These are phyloP conservation scores for Phallus indusiatus DNA, from an alignment of 768 basidiomycete species.

Conservation along the genomic window DNA sequence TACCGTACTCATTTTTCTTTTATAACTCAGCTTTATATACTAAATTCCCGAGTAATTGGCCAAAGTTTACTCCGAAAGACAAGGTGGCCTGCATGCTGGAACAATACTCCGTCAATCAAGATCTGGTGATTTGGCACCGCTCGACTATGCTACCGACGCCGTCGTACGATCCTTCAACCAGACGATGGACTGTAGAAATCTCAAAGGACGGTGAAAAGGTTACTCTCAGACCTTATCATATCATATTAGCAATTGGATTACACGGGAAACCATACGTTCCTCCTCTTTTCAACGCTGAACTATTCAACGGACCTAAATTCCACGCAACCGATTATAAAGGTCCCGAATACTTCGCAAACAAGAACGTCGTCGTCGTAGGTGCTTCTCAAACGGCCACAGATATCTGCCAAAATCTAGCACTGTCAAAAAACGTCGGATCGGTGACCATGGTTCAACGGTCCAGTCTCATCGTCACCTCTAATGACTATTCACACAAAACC, in stretches of 20 bases:
- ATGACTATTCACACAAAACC: background rate
- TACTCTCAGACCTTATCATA: slow-evolving; percentile 28
- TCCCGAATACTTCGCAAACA: slow-evolving; percentile 9
- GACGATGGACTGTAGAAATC: slow-evolving; percentile 28
- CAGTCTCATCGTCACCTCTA: background rate
- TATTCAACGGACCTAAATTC: slow-evolving; percentile 24
- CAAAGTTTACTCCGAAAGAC: slow-evolving; percentile 30
- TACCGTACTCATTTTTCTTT: background rate
- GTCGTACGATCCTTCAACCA: slow-evolving; percentile 22
- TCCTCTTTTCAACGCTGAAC: slow-evolving; percentile 14
- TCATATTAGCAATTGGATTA: slow-evolving; percentile 30
- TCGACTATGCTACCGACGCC: slow-evolving; percentile 24
- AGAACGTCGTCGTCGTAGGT: slow-evolving; percentile 4
- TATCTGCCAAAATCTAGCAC: slow-evolving; percentile 2
- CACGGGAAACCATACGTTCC: slow-evolving; percentile 28
- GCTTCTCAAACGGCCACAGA: slow-evolving; percentile 6
- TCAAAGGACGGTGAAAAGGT: slow-evolving; percentile 20
- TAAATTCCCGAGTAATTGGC: slow-evolving; percentile 31
- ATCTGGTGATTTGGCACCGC: slow-evolving; percentile 35
- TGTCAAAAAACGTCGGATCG: background rate
- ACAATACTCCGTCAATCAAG: slow-evolving; percentile 30
- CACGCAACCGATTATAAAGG: slow-evolving; percentile 27
- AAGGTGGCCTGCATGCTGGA: slow-evolving; percentile 38
- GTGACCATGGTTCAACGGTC: slow-evolving; percentile 9
- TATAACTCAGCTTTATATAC: slow-evolving; percentile 28